Conservation (phyloP, 169 alveolate genomes). For the Plasmodium reichenowi region DNA sequence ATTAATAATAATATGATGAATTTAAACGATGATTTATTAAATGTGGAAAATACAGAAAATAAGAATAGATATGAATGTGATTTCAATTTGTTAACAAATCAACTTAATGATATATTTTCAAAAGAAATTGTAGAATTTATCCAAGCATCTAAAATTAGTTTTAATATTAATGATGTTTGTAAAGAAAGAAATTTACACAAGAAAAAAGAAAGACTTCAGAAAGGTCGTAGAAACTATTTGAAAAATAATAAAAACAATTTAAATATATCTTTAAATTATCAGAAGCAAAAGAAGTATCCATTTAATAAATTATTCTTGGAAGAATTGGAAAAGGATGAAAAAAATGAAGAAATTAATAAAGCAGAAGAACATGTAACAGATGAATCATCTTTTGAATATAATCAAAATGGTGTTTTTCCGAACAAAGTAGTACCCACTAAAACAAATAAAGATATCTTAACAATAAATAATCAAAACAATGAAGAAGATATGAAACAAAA, state of each 20-base stretch:
- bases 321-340: constrained; percentile 2
- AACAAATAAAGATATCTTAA: neutral
- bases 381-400: neutral
- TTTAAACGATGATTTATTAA: neutral
- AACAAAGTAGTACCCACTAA: neutral
- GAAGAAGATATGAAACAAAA: neutral
- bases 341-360: neutral
- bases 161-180: constrained; percentile 60
- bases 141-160: constrained; percentile 62
- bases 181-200: constrained; percentile 40
- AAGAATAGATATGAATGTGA: constrained; percentile 46
- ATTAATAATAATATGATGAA: neutral
- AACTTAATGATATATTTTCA: constrained; percentile 70
- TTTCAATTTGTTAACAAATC: constrained; percentile 47
- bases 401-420: neutral
- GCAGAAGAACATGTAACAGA: constrained; percentile 3
- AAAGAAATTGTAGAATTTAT: constrained; percentile 74
- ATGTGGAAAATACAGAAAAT: constrained; percentile 6
- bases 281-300: constrained; percentile 18
- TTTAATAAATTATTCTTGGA: neutral
- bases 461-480: neutral
- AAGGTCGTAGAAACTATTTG: constrained; percentile 34
- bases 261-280: constrained; percentile 6
- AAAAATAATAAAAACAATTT: constrained; percentile 25
- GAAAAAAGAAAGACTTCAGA: constrained; percentile 41